Base-by-base conservation (phyloP, 768 basidiomycete species). In the Termitomyces sp. region DNA sequence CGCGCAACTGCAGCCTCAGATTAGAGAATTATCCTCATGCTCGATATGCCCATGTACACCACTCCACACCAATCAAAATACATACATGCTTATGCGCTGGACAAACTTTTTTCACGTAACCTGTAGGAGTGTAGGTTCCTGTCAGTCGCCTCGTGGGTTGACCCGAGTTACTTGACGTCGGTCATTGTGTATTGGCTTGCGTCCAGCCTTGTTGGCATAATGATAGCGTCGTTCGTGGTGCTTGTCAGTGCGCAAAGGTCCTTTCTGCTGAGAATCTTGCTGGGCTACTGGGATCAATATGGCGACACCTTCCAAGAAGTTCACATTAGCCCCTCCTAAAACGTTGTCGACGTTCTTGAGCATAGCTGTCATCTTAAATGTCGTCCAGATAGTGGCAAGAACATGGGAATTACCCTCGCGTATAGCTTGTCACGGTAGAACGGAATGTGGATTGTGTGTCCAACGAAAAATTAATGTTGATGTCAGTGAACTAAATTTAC, bases 1-100 rank as follows among this genome's bases (percentile, higher is more conserved):
- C 78, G 81, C 62, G 73, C 71, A 70, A 82, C 80, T 62, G 67
- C 77, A 55, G 63, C 67, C 58, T 66, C 77, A 59, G 81, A 82
- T 65, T 82, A 80, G 65, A 68, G 31, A 19, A 3, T 46, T 23
- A 62, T 50, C 52, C 47, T 59, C 60, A 64, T 69, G 61, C 58
- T 57, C 60, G 19, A 48, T 66, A 69, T 59, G 67, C 61, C 63
- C 63, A 68, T 70, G 71, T 71, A 72, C 64, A 67, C 56, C 63
- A 68, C 63, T 65, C 64, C 70, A 68, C 66, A 66, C 56, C 67
- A 73, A 74, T 23, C 23, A 23, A 23, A 23, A 23, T 23, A 23
- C 74, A 71, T 62, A 67, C 61, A 62, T 61, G 57, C 61, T 54
- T 37, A 40, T 52, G 47, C 54, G 51, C 57, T 44, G 54, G 55